phyloP scores from a whole-genome alignment of 352 stramenopile species.

The Pythium oligandrum region DNA sequence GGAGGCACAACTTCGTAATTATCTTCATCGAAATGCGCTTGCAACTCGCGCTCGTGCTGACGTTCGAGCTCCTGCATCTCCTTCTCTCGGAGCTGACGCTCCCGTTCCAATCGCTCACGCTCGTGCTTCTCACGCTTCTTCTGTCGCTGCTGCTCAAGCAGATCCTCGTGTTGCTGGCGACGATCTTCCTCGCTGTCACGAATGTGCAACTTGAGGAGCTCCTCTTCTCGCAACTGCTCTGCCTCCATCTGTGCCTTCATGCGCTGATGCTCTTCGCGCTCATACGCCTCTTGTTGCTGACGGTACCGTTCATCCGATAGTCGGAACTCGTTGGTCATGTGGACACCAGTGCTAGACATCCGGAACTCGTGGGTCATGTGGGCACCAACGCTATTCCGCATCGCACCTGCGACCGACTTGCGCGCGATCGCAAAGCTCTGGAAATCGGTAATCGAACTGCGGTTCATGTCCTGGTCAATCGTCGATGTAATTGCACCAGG shows the following conservation, averaged over 20 bases:
- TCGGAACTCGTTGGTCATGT: constrained; percentile 22
- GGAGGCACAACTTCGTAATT: constrained; percentile 8
- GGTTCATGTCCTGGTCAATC: constrained; percentile 3
- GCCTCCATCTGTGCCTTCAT: constrained; percentile 11
- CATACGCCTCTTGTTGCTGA: neutral
- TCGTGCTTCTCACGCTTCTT: constrained; percentile 72
- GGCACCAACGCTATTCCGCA: constrained; percentile 37
- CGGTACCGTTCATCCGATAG: constrained; percentile 22
- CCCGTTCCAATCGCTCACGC: constrained; percentile 39
- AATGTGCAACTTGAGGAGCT: constrained; percentile 14
- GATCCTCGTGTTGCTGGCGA: constrained; percentile 27
- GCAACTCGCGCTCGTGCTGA: constrained; percentile 20
- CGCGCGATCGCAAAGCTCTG: constrained; percentile 72
- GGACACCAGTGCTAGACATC: constrained; percentile 24
- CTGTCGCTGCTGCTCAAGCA: constrained; percentile 59
- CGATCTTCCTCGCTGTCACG: constrained; percentile 15
- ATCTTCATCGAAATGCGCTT: constrained; percentile 29
- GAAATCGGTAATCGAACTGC: constrained; percentile 58
- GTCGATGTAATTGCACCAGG: constrained; percentile 7
- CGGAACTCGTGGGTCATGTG: constrained; percentile 23
- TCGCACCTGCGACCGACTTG: constrained; percentile 18
- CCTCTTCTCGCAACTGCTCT: constrained; percentile 17
- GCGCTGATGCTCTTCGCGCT: constrained; percentile 9
- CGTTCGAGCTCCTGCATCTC: constrained; percentile 41
- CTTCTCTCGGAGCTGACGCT: constrained; percentile 30